Percentiles rank a stretch among this genome's conserved stretches.
Conservation (phyloP, 768 basidiomycete genomes). For the Lactarius trivialis region DNA sequence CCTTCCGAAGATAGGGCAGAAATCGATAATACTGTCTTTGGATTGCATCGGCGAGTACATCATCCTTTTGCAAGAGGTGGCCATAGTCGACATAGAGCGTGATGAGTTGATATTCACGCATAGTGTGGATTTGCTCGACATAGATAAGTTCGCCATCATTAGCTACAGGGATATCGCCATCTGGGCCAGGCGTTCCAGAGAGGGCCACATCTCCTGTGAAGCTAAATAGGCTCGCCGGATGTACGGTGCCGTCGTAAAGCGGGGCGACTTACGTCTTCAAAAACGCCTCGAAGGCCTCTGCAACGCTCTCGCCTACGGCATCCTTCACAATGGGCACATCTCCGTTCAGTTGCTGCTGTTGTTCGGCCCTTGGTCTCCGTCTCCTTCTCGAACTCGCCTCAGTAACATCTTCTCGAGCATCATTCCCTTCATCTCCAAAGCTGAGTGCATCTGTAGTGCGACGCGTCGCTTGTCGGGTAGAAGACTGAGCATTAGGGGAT, state of each 20-base stretch:
- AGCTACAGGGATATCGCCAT: slow-evolving; percentile 52
- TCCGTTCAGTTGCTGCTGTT: slow-evolving; percentile 40
- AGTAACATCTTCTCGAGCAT: slow-evolving; percentile 33
- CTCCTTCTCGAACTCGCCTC: slow-evolving; percentile 35
- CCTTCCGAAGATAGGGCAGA: slow-evolving; percentile 87
- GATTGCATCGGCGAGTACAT: slow-evolving; percentile 89
- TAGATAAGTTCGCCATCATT: slow-evolving; percentile 68
- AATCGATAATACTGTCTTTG: slow-evolving; percentile 96
- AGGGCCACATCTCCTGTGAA: slow-evolving; percentile 79
- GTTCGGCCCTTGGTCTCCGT: slow-evolving; percentile 36
- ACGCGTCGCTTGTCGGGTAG: slow-evolving; percentile 27
- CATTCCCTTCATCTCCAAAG: slow-evolving; percentile 42
- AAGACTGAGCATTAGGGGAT: slow-evolving; percentile 31
- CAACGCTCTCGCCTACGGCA: slow-evolving; percentile 91
- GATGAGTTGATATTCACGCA: slow-evolving; percentile 91
- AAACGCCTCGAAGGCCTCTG: slow-evolving; percentile 87
- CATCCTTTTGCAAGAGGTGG: slow-evolving; percentile 85
- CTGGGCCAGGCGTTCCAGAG: slow-evolving; percentile 72
- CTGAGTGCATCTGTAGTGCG: slow-evolving; percentile 31
- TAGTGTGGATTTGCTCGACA: slow-evolving; percentile 87
- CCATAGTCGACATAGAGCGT: slow-evolving; percentile 96
- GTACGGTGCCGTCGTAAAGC: neutral
- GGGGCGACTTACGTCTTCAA: slow-evolving; percentile 60
- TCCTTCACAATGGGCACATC: slow-evolving; percentile 88
- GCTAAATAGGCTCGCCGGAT: slow-evolving; percentile 37